phyloP scores from a whole-genome alignment of 305 asterid species.

The Fraxinus latifolia region DNA sequence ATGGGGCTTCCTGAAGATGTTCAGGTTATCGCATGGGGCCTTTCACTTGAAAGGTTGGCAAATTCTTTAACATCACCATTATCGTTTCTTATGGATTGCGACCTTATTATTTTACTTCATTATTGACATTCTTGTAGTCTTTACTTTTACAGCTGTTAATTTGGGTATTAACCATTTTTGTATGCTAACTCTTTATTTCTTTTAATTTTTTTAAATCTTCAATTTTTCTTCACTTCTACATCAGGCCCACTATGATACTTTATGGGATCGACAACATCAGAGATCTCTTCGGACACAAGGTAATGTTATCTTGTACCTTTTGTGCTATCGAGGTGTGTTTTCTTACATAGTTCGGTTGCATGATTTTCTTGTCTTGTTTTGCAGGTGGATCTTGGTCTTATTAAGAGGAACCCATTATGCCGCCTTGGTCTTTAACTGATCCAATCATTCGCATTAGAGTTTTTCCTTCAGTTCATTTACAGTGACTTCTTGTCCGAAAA shows the following conservation, averaged over 20 bases:
- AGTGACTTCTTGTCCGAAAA: neutral
- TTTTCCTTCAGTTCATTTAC: neutral
- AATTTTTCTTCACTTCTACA: neutral
- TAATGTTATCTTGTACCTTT: slow-evolving; percentile 16
- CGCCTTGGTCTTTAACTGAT: slow-evolving; percentile 56
- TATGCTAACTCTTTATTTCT: neutral
- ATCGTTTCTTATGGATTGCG: neutral
- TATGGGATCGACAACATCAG: slow-evolving; percentile 87
- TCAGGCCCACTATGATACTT: slow-evolving; percentile 94
- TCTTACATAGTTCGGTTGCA: neutral
- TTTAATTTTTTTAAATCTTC: neutral
- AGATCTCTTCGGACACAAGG: slow-evolving; percentile 98
- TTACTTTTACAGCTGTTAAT: neutral
- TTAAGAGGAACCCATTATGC: slow-evolving; percentile 79
- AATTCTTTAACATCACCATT: neutral
- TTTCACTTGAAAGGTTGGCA: slow-evolving; percentile 85
- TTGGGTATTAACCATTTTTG: neutral
- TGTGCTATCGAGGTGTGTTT: neutral
- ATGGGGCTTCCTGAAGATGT: slow-evolving; percentile 98
- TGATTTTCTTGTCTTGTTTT: slow-evolving; percentile 14
- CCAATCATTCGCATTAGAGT: neutral
- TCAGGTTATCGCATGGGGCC: slow-evolving; percentile 98
- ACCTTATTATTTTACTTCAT: neutral
- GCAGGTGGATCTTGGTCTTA: slow-evolving; percentile 89
- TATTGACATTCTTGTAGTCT: neutral